Base-by-base conservation (phyloP, 208 protist species). In the Trypanosoma caninum region DNA sequence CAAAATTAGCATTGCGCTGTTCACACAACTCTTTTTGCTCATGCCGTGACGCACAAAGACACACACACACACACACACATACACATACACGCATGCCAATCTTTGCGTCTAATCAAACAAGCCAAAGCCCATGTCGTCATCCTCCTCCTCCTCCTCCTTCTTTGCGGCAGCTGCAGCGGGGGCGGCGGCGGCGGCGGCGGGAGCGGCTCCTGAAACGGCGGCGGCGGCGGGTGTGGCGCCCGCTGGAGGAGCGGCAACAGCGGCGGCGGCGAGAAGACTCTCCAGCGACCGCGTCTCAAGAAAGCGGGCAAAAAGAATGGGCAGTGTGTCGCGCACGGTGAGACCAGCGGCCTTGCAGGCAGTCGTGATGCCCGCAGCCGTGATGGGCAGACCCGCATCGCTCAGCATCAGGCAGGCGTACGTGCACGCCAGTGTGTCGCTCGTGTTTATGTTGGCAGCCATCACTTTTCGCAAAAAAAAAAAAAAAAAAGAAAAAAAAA, bases 281-380 rank as follows among this genome's bases (percentile, higher is more conserved):
- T 84, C 84, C 34, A 95, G 67, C 11, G 76, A 69, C 74, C 91
- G 82, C 72, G 83, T 89, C 77, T 93, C 70, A 45, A 93, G 74
- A 74, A 89, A 91, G 68, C 84, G 80, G 23, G 80, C 55, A 62
- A 93, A 93, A 72, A 93, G 45, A 68, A 89, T 90, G 68, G 83
- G 81, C 58, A 89, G 76, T 23, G 83, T 91, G 57, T 76, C 60
- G 65, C 80, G 74, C 47, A 93, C 83, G 50, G 62, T 33, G 20
- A 93, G 62, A 35, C 86, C 86, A 30, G 89, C 85, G 11, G 89
- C 80, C 51, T 75, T 81, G 65, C 80, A 65, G 28, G 78, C 85
- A 9, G 72, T 65, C 35, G 62, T 45, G 67, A 95, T 89, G 79
- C 80, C 85, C 56, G 92, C 84, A 18, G 88, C 78, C 44, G 78